Evolutionary conservation across 208 protist species (phyloP).

Genomic region (Wallacemonas sp.): DNA sequence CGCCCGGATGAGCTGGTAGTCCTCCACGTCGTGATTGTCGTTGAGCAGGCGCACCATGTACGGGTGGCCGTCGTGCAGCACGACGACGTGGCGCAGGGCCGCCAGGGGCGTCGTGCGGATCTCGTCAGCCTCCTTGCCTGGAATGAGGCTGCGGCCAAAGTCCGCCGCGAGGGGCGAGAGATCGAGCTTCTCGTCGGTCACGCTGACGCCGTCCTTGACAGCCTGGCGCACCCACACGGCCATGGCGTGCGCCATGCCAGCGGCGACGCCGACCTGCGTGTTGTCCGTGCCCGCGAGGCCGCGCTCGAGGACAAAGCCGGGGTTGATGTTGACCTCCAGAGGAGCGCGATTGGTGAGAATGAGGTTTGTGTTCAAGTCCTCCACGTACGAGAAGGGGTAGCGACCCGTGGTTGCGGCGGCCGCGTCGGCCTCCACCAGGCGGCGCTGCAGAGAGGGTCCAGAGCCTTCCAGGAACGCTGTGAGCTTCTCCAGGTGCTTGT

Average conservation of each 20-base stretch:
- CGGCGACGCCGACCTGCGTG: conserved; percentile 70
- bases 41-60: conserved; percentile 78
- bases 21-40: conserved; percentile 45
- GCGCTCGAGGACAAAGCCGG: conserved; percentile 63
- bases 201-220: conserved; percentile 26
- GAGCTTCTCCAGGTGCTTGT: conserved; percentile 63
- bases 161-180: conserved; percentile 68
- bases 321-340: conserved; percentile 75
- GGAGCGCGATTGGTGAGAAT: conserved; percentile 64
- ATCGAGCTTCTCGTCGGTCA: conserved; percentile 31
- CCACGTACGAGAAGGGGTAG: conserved; percentile 77
- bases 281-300: conserved; percentile 31
- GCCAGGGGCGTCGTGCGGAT: conserved; percentile 62
- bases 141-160: conserved; percentile 80
- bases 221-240: conserved; percentile 50
- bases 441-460: conserved; percentile 59
- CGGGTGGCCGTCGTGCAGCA: conserved; percentile 81
- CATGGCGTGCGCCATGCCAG: conserved; percentile 64
- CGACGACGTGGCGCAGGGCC: conserved; percentile 74
- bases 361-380: conserved; percentile 48
- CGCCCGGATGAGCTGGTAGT: conserved; percentile 53
- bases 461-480: conserved; percentile 64
- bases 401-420: conserved; percentile 34
- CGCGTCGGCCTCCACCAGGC: conserved; percentile 63
- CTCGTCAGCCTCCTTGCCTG: conserved; percentile 56